A percentile compares a stretch with the other conserved stretches of the same genome.
Evolutionary conservation across 805 yeast genomes (phyloP).

Genomic region (Candida vartiovaarae): DNA sequence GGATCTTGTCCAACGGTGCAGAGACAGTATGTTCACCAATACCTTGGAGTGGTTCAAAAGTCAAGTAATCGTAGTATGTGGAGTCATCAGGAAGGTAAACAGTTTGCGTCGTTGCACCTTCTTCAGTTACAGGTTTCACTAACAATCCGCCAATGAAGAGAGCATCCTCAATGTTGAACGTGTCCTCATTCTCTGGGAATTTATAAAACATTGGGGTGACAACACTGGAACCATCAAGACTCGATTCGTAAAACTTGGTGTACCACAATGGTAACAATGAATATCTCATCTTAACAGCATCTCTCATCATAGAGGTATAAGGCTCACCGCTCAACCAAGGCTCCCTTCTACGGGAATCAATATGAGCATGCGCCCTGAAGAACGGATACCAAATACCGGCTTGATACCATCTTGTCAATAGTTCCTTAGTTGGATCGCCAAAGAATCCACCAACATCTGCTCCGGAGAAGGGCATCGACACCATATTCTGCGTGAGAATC

Average conservation of each 20-base stretch:
- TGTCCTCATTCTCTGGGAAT: slow-evolving; percentile 36
- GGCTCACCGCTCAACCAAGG: slow-evolving; percentile 86
- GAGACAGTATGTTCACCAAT: slow-evolving; percentile 33
- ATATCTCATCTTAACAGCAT: slow-evolving; percentile 70
- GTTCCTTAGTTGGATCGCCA: slow-evolving; percentile 78
- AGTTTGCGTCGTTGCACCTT: slow-evolving; percentile 33
- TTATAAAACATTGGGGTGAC: slow-evolving; percentile 62
- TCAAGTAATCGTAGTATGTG: slow-evolving; percentile 48
- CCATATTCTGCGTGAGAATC: slow-evolving; percentile 73
- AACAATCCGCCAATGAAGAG: slow-evolving; percentile 77
- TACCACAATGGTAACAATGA: slow-evolving; percentile 70
- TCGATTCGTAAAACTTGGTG: slow-evolving; percentile 66
- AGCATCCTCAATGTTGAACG: slow-evolving; percentile 69
- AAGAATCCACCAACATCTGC: slow-evolving; percentile 98
- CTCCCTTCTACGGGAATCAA: slow-evolving; percentile 86
- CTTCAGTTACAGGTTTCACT: slow-evolving; percentile 72
- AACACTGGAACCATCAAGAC: slow-evolving; percentile 59
- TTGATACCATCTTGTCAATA: slow-evolving; percentile 91
- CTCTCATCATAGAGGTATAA: slow-evolving; percentile 54
- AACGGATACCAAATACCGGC: slow-evolving; percentile 95
- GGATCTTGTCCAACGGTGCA: slow-evolving; percentile 54
- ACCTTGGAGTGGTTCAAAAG: slow-evolving; percentile 27
- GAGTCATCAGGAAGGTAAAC: slow-evolving; percentile 38
- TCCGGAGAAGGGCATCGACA: slow-evolving; percentile 89
- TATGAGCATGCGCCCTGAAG: slow-evolving; percentile 94